Base-by-base conservation (phyloP, 371 early-diverging fungal genomes). In the Coemansia sp. region DNA sequence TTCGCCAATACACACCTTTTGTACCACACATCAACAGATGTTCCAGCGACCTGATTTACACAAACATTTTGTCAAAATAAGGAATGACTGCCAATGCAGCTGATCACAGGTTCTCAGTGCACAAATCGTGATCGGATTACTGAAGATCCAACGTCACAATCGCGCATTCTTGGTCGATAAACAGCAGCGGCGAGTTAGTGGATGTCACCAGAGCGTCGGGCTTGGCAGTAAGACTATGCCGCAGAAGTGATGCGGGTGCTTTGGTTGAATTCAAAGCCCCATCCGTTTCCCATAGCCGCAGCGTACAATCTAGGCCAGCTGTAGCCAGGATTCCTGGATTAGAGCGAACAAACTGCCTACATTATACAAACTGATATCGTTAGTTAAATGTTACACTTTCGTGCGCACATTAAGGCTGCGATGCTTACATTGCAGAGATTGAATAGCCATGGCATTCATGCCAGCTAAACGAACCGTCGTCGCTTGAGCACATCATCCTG, bases 341-440 rank as follows among this genome's bases (percentile, higher is more conserved):
- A 2, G 72, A 67, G 8, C 65, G 55, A 29, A 76, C 64, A 62
- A 71, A 75, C 54, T 59, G 64, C 14, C 71, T 71, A 71, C 55
- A 59, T n/a, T 18, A 14, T 21, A 56, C 21, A 18, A 8, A n/a
- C 31, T 4, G 13, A 13, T n/a, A 51, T 18, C 4, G 16, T 8
- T n/a, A 18, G 16, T 16, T 48, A n/a, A 7, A 7, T 48, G 8
- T 18, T n/a, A 5, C 48, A 48, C 34, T 21, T 0, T 47, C 24
- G 14, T 8, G 4, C 27, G 4, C 4, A 11, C 16, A 16, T 14
- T 2, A 29, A 11, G 4, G 8, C 14, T n/a, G n/a, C 6, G 8
- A 45, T 59, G 61, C 67, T 61, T 63, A 67, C 68, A 76, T 22
- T 1, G 71, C 76, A 47, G 76, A 66, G 5, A 76, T 64, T n/a